Evolutionary conservation across 495 filamentous ascomycete species (phyloP).

Genomic region (Daldinia loculata): DNA sequence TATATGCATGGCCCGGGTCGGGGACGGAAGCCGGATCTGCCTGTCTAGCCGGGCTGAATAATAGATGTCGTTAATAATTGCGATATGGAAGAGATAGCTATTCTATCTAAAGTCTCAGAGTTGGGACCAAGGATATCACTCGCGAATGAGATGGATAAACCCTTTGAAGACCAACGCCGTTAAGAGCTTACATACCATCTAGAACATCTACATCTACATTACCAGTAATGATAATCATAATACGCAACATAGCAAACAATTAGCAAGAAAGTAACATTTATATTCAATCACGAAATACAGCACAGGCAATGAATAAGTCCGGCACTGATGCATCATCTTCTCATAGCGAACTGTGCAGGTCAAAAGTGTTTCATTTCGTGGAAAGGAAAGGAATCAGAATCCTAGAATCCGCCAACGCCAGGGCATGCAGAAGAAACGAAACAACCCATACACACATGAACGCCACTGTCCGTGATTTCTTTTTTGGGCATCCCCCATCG

Average conservation of each 20-base stretch:
- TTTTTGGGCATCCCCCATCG: background rate
- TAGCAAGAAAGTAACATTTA: background rate
- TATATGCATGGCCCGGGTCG: conserved; percentile 43
- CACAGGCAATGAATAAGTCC: background rate
- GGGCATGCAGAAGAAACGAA: conserved; percentile 35
- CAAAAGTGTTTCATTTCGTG: conserved; percentile 15
- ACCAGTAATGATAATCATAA: background rate
- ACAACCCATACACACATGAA: conserved; percentile 24
- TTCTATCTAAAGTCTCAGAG: background rate
- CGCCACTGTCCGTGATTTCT: conserved; percentile 24
- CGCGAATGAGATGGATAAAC: background rate
- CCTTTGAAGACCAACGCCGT: background rate
- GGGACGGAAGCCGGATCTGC: conserved; percentile 32
- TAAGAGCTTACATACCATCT: too few species aligned
- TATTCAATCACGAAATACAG: background rate
- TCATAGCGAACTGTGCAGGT: background rate
- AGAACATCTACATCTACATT: background rate
- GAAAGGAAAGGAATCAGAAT: conserved; percentile 24
- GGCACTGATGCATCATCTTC: background rate
- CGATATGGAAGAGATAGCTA: background rate
- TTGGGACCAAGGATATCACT: background rate
- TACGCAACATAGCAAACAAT: background rate
- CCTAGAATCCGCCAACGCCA: conserved; percentile 37
- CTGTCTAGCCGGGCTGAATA: background rate
- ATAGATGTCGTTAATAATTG: background rate